Conservation (phyloP, 2,329 filamentous ascomycete species). For the Penicillium sp. region DNA sequence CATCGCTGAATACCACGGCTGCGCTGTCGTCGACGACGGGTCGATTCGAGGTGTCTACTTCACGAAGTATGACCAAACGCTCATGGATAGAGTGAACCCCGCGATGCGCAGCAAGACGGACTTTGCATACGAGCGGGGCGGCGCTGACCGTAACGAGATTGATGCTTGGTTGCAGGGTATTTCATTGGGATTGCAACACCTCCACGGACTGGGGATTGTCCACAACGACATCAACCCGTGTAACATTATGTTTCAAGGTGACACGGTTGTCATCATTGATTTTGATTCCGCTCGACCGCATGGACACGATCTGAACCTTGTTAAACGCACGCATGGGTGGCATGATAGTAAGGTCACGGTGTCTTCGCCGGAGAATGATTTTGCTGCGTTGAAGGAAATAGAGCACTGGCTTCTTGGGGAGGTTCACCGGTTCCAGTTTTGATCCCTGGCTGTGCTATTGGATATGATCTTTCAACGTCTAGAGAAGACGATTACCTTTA, state of each 20-base stretch:
- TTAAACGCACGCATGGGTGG: slow-evolving; percentile 9
- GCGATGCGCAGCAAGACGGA: not conserved
- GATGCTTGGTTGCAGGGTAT: slow-evolving; percentile 18
- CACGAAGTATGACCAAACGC: slow-evolving; percentile 5
- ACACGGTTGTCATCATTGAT: slow-evolving; percentile 15
- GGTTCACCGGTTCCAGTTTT: slow-evolving; percentile 1
- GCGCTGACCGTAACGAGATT: not conserved
- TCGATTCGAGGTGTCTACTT: slow-evolving; percentile 4
- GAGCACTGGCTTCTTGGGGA: slow-evolving; percentile 3
- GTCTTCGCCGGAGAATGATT: slow-evolving; percentile 4
- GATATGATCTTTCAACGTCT: no score
- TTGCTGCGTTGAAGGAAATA: slow-evolving; percentile 8
- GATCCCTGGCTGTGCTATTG: not conserved
- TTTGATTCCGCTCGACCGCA: slow-evolving; percentile 10
- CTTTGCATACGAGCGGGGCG: not conserved
- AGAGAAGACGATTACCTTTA: no score
- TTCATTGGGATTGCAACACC: slow-evolving; percentile 64
- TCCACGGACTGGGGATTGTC: slow-evolving; percentile 81
- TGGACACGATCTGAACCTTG: slow-evolving; percentile 2
- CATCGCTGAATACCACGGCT: slow-evolving; percentile 8
- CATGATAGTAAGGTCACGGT: not conserved
- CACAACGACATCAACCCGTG: slow-evolving; percentile 91
- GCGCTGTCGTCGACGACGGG: not conserved
- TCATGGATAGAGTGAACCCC: slow-evolving; percentile 4
- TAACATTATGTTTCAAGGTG: slow-evolving; percentile 72